Base-by-base conservation (phyloP, 2,329 filamentous ascomycete species). In the Endothia cerciana region DNA sequence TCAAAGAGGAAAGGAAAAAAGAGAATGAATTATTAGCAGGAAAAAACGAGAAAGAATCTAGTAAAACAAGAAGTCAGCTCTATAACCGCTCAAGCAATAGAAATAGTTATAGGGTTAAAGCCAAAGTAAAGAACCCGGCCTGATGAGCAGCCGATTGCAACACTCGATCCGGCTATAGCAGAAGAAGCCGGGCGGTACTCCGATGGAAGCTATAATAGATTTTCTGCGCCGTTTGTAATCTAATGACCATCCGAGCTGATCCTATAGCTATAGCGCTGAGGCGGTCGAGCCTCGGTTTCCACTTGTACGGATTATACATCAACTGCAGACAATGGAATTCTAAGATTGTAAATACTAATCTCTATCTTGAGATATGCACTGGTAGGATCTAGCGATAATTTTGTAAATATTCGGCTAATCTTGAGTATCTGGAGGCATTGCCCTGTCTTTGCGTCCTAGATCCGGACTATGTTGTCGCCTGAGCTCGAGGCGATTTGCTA, bases 321-420 rank as follows among this genome's bases (percentile, higher is more conserved):
- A 15, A 4, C 19, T 57, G n/a, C 33, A 57, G 55, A 22, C 0
- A 15, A 57, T 1, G 33, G 33, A 30, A 15, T 57, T 22, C 13
- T n/a, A 22, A 57, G 19, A 2, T 25, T 57, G 55, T 49, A 13
- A 49, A 22, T 60, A 71, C 25, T 22, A 4, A 63, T 25, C 3
- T 55, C 30, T 55, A 25, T 33, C 25, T 19, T 6, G 5, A 55
- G 51, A n/a, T 36, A 30, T 55, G 30, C 3, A 30, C 51, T 25
- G 4, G 51, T 33, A 30, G 1, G 13, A 55, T 55, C 28, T 22
- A 55, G 51, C 15, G 19, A 64, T 13, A 45, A 6, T 3, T 25
- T n/a, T 2, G 3, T 36, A 19, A 36, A 45, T 22, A 17, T 33
- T 19, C 3, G 25, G 8, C 19, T 4, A 1, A 19, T 58, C 30